phyloP scores from a whole-genome alignment of 2,329 filamentous ascomycete species.

The Aotearoamyces nothofagi region DNA sequence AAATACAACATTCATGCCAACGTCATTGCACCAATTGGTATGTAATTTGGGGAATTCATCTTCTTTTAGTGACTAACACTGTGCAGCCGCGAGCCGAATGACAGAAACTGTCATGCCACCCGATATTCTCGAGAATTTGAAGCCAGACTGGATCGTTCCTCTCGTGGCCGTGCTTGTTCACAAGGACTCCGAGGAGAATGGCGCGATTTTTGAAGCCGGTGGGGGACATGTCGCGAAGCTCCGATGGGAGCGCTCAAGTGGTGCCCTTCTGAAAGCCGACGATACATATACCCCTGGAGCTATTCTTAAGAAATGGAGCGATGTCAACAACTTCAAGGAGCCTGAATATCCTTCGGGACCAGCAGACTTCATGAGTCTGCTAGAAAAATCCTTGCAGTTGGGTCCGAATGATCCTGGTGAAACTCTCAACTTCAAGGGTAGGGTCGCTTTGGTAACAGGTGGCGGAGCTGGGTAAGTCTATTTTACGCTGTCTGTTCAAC shows the following conservation, averaged over 20 bases:
- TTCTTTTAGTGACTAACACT: neutral
- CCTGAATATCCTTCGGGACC: constrained; percentile 72
- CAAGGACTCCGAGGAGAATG: constrained; percentile 69
- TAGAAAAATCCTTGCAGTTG: constrained; percentile 74
- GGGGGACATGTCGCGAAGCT: constrained; percentile 87
- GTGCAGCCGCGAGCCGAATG: constrained; percentile 75
- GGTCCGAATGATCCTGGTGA: constrained; percentile 54
- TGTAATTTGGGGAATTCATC: constrained; percentile 2
- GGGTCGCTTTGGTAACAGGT: constrained; percentile 77
- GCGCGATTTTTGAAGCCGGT: constrained; percentile 84
- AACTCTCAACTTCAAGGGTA: constrained; percentile 67
- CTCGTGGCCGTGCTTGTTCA: constrained; percentile 81
- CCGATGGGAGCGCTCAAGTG: constrained; percentile 85
- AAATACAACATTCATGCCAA: constrained; percentile 98
- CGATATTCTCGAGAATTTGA: constrained; percentile 61
- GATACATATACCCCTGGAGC: constrained; percentile 76
- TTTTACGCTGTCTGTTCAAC: constrained; percentile 5
- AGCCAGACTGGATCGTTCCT: constrained; percentile 91
- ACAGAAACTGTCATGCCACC: constrained; percentile 90
- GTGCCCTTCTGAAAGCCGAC: constrained; percentile 81
- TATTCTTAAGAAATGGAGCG: constrained; percentile 77
- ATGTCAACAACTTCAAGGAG: constrained; percentile 73
- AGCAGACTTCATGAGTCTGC: constrained; percentile 74
- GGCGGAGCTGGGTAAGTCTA: constrained; percentile 57
- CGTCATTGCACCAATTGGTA: constrained; percentile 73